Evolutionary conservation across 805 yeast species (phyloP), one percentile per base, ranked within the genome.

Genomic region (Cyberlindnera meyerae): DNA sequence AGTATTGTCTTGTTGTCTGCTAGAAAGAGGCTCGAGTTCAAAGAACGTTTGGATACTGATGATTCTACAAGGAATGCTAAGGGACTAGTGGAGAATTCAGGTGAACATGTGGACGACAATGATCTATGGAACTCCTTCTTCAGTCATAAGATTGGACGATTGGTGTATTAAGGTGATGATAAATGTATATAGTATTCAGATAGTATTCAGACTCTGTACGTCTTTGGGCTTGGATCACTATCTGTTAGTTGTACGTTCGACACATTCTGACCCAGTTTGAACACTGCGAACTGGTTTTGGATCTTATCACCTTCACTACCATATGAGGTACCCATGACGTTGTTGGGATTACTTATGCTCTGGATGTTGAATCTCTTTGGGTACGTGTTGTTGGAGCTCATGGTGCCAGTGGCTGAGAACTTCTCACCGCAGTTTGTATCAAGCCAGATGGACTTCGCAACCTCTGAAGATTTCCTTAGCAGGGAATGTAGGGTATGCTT

Each of bases 1-100:
- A 81, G 86, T 30, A 84, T 93, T 31, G 74, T 86, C 24, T 60
- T 75, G n/a, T 57, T 82, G 36, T 72, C 87, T 1, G 77, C 88
- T 0, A 69, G 73, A 41, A 77, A 75, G 47, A 63, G 93, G 32
- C 47, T 79, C 11, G 61, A 49, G 25, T 52, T 49, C 25, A 49
- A 52, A 31, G 57, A 53, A 30, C 48, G 31, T 13, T 66, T 77
- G 4, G 85, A 77, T 40, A 70, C 81, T 4, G 62, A 72, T 31
- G 79, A 79, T 27, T 50, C 78, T 42, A 63, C 73, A 8, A 71
- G 75, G 51, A 72, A 69, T 3, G 65, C 75, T 1, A 71, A 66
- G 27, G 71, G 65, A 8, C 55, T 76, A 40, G 60, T 78, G 18
- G 74, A 70, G 24, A 65, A 62, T 24, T 60, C 60, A 35, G 86